Percentiles rank a stretch among this genome's conserved stretches.
Conservation (phyloP, 2,329 filamentous ascomycete genomes). For the Colletotrichum sp. region DNA sequence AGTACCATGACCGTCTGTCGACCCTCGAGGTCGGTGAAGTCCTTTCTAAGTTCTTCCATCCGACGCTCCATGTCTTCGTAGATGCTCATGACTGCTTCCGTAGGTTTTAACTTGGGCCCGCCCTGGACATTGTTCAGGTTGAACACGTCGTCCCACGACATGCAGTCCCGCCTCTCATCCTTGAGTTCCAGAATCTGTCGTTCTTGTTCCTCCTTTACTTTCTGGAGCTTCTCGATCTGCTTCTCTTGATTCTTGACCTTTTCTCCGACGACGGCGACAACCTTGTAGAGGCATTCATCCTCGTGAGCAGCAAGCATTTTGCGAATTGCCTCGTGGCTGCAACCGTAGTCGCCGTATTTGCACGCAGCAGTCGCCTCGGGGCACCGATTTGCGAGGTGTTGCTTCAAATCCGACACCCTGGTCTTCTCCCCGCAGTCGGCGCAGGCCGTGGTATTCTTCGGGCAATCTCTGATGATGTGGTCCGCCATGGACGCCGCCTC, state of each 20-base stretch:
- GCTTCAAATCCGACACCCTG: conserved; percentile 47
- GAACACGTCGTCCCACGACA: conserved; percentile 21
- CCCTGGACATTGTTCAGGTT: conserved; percentile 10
- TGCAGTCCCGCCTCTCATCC: conserved; percentile 18
- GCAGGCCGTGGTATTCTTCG: conserved; percentile 53
- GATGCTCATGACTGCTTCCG: conserved; percentile 25
- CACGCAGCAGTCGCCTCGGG: conserved; percentile 44
- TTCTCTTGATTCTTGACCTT: conserved; percentile 53
- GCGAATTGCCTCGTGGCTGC: conserved; percentile 43
- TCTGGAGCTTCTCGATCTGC: conserved; percentile 49
- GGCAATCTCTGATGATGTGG: conserved; percentile 49
- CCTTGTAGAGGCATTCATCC: conserved; percentile 55
- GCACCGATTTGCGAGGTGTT: conserved; percentile 53
- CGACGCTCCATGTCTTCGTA: conserved; percentile 28
- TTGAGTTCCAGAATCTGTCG: conserved; percentile 40
- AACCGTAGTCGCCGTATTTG: conserved; percentile 56
- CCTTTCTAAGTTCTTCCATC: conserved; percentile 62
- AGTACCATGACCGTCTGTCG: conserved; percentile 66
- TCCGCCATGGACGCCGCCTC: conserved; percentile 52
- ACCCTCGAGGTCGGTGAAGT: conserved; percentile 62
- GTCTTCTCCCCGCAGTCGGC: conserved; percentile 52
- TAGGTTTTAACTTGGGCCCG: conserved; percentile 18
- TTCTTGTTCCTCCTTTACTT: conserved; percentile 35
- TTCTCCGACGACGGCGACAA: conserved; percentile 54
- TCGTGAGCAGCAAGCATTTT: conserved; percentile 50